Evolutionary conservation across 768 basidiomycete species (phyloP).

Genomic region (Trametes meyenii): DNA sequence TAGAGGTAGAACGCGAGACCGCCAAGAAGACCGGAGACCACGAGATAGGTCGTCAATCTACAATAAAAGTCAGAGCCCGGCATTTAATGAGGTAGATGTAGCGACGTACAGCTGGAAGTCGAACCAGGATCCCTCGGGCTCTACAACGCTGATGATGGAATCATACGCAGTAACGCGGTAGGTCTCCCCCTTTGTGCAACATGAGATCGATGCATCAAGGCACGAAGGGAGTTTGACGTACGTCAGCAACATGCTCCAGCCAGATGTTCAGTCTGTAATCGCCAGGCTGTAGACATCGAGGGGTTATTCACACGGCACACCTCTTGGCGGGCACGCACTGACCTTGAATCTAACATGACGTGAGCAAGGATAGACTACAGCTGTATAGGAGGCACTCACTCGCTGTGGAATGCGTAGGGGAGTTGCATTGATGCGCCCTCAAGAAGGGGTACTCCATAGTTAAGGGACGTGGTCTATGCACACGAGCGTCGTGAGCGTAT

Average conservation of each 20-base stretch:
- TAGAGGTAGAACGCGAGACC: conserved; percentile 68
- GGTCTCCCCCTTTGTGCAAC: conserved; percentile 47
- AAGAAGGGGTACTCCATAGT: conserved; percentile 55
- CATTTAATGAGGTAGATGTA: conserved; percentile 1
- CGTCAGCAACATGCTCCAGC: conserved; percentile 72
- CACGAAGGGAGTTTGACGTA: conserved; percentile 35
- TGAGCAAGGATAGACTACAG: conserved; percentile 2
- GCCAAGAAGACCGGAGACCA: conserved; percentile 64
- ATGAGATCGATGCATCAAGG: neutral
- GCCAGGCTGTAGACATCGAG: conserved; percentile 55
- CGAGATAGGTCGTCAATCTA: conserved; percentile 67
- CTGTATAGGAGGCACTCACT: conserved; percentile 52
- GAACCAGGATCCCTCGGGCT: conserved; percentile 75
- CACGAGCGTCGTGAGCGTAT: neutral
- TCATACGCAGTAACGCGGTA: conserved; percentile 74
- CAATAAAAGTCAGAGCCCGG: conserved; percentile 31
- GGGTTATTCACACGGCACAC: neutral
- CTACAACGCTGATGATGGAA: conserved; percentile 75
- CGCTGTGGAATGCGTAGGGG: conserved; percentile 78
- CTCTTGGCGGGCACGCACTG: conserved; percentile 21
- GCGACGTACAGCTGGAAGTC: conserved; percentile 76
- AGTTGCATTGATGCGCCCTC: conserved; percentile 62
- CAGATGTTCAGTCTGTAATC: conserved; percentile 74
- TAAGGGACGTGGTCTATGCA: conserved; percentile 60
- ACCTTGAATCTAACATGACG: conserved; percentile 21